Percentiles rank a stretch among this genome's conserved stretches.
These are phyloP conservation scores for Danielia reshetovae DNA, from an alignment of 805 yeast species.

Conservation along the genomic window DNA sequence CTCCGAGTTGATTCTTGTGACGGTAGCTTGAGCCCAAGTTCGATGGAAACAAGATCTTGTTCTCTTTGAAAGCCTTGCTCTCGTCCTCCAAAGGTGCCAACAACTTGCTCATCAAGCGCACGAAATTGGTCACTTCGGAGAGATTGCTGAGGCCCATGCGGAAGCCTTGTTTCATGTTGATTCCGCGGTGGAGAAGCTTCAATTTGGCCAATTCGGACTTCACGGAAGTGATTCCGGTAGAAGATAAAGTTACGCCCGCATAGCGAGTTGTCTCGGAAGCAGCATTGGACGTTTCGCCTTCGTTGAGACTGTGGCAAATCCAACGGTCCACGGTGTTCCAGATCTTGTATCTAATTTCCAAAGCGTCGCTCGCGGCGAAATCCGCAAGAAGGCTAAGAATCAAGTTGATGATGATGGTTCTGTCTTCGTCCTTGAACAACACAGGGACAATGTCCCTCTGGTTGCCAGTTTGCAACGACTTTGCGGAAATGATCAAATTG, in stretches of 20 bases:
- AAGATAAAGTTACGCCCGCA: constrained; percentile 10
- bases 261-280: constrained; percentile 18
- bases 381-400: constrained; percentile 47
- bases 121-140: constrained; percentile 61
- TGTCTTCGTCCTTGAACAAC: constrained; percentile 31
- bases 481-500: constrained; percentile 25
- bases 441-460: constrained; percentile 16
- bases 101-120: constrained; percentile 47
- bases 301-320: constrained; percentile 44
- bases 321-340: constrained; percentile 74
- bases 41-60: constrained; percentile 52
- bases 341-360: constrained; percentile 40
- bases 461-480: constrained; percentile 7
- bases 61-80: constrained; percentile 24
- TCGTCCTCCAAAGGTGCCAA: constrained; percentile 23
- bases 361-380: constrained; percentile 45
- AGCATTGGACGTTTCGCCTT: constrained; percentile 9
- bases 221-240: constrained; percentile 1
- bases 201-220: constrained; percentile 9
- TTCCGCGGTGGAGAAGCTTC: constrained; percentile 4
- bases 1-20: constrained; percentile 45
- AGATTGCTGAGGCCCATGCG: constrained; percentile 44
- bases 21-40: constrained; percentile 61
- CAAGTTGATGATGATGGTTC: constrained; percentile 32
- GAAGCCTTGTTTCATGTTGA: constrained; percentile 18